Base-by-base conservation (phyloP, 2,329 filamentous ascomycete genomes). In the Nigrograna mackinnonii region DNA sequence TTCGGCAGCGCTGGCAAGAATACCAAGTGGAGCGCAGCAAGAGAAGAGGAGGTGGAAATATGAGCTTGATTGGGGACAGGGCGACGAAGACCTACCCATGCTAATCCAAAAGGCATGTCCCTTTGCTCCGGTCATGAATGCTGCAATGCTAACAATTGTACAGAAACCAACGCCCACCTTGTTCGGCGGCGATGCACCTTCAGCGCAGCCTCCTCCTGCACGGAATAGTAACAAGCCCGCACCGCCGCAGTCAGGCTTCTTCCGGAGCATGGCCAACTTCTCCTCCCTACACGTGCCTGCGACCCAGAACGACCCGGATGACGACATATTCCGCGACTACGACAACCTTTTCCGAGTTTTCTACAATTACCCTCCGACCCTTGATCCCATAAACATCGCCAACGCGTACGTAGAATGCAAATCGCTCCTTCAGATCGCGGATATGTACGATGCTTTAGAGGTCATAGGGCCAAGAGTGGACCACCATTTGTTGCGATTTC, bases 291-390 rank as follows among this genome's bases (percentile, higher is more conserved):
- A 78, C 12, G 54, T 64, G 2, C 52, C 63, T n/a, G 53, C 67
- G 3, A 58, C 60, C 18, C 49, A 55, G 2, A 79, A 85, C 44
- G 82, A 89, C 40, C 76, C 75, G 14, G 71, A 76, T 32, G 78
- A 89, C 58, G 89, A 95, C 51, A 79, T 91, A 17, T 78, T 96
- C 35, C 88, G 89, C 55, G 89, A 96, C 72, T 96, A 97, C 69
- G 91, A 96, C 66, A 96, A 96, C 66, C 79, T 97, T 17, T 95
- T 97, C 67, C 88, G 91, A 57, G 87, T 94, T 49, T 96, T 96
- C 75, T 97, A 97, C 77, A 96, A 96, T 68, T 89, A 95, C 66
- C 76, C 90, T 0, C 92, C 92, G 0, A 64, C 83, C 0, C 79
- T 97, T 22, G 91, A 96, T 69, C 80, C 82, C 19, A 79, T 94